Evolutionary conservation across 2,329 filamentous ascomycete species (phyloP).

Genomic region (Delphinella strobiligena): DNA sequence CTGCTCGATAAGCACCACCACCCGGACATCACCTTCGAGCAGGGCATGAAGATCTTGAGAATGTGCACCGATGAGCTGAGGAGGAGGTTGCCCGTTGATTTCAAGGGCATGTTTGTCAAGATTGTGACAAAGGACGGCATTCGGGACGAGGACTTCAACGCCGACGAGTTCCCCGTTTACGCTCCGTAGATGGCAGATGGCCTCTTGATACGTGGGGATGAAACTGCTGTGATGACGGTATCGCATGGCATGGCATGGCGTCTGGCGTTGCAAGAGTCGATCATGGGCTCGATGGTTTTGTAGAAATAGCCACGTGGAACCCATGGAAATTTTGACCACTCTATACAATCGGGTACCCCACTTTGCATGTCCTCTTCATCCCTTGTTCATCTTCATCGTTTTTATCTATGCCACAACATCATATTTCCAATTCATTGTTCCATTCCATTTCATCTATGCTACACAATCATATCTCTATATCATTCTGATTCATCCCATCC

Average conservation of each 20-base stretch:
- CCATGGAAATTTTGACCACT: too few relatives aligned
- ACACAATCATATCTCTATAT: too few relatives aligned
- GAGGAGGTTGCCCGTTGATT: constrained; percentile 92
- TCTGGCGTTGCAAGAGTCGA: background rate
- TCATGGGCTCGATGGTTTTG: background rate
- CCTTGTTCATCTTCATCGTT: too few relatives aligned
- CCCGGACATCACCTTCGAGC: constrained; percentile 76
- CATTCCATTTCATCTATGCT: too few relatives aligned
- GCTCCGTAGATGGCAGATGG: background rate
- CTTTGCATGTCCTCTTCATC: too few relatives aligned
- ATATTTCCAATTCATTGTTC: too few relatives aligned
- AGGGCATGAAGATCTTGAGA: constrained; percentile 82
- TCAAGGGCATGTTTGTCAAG: constrained; percentile 87
- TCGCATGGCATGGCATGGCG: constrained; percentile 1
- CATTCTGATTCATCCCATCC: too few relatives aligned
- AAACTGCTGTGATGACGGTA: too few relatives aligned
- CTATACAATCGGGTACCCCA: too few relatives aligned
- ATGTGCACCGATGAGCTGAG: constrained; percentile 97
- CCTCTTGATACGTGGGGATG: too few relatives aligned
- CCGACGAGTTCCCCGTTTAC: constrained; percentile 29
- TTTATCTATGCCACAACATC: too few relatives aligned
- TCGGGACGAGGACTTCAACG: constrained; percentile 70
- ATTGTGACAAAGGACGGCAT: constrained; percentile 91
- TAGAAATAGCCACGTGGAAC: background rate
- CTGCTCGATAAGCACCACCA: constrained; percentile 98